A percentile compares a stretch with the other conserved stretches of the same genome.
Conservation (phyloP, 106 monocot genomes). For the Allium sativum region DNA sequence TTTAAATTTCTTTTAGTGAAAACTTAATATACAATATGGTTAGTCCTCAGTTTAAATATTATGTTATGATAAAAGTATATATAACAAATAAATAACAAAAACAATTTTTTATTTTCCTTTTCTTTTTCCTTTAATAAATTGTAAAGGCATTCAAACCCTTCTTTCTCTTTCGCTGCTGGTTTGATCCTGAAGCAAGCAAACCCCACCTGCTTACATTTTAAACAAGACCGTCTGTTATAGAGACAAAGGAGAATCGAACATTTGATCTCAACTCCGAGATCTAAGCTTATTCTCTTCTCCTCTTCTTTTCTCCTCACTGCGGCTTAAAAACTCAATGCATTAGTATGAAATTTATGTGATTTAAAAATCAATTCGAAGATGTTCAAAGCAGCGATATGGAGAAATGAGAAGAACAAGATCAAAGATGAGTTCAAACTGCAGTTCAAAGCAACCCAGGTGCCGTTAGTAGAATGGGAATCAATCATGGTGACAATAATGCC, state of each 20-base stretch:
- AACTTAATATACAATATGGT: too few relatives aligned
- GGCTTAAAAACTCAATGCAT: background rate
- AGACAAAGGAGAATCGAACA: background rate
- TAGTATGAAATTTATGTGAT: background rate
- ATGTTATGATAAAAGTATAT: too few relatives aligned
- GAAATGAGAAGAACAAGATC: constrained; percentile 81
- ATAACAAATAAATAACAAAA: too few relatives aligned
- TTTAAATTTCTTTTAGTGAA: too few relatives aligned
- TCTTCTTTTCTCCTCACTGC: background rate
- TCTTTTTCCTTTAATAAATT: too few relatives aligned
- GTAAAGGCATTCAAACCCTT: too few relatives aligned
- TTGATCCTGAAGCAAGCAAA: background rate
- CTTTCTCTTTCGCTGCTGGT: background rate
- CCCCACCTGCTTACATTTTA: constrained; percentile 4
- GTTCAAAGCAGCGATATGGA: constrained; percentile 81
- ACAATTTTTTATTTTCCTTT: too few relatives aligned
- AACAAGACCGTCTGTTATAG: background rate
- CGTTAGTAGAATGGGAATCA: constrained; percentile 47
- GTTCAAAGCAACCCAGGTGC: constrained; percentile 70
- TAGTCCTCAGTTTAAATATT: too few relatives aligned
- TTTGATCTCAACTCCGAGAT: background rate
- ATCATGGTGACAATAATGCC: constrained; percentile 62
- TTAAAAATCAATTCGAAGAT: constrained; percentile 26
- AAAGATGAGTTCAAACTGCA: constrained; percentile 83
- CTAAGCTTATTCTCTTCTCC: background rate